Percentiles rank a stretch among this genome's conserved stretches.
Evolutionary conservation across 2,329 filamentous ascomycete species (phyloP).

Genomic region (Cordyceps tenuipes): DNA sequence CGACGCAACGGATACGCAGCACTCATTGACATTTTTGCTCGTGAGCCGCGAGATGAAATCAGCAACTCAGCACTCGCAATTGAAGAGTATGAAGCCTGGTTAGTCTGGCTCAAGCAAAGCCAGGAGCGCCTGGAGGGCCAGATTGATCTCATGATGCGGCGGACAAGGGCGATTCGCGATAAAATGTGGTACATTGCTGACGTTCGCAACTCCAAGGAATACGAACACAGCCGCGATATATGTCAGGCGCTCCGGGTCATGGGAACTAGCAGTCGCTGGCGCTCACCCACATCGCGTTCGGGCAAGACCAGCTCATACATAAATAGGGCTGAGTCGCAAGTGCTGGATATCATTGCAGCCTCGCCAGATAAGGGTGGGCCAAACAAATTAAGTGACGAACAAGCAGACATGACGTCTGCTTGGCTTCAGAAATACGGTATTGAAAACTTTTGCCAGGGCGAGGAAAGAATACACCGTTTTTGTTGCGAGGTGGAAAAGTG

Average conservation of each 20-base stretch:
- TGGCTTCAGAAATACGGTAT: conserved; percentile 79
- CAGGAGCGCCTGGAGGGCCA: conserved; percentile 68
- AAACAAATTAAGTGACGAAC: conserved; percentile 93
- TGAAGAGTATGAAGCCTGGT: conserved; percentile 72
- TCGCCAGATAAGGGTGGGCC: conserved; percentile 77
- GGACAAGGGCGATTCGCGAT: conserved; percentile 68
- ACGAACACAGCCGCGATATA: conserved; percentile 79
- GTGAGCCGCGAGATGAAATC: conserved; percentile 61
- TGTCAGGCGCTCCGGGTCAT: conserved; percentile 85
- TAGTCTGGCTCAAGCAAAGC: conserved; percentile 75
- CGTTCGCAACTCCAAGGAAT: conserved; percentile 80
- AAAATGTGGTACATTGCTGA: conserved; percentile 99
- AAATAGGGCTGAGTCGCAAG: conserved; percentile 72
- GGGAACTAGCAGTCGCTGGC: conserved; percentile 57
- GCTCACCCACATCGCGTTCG: conserved; percentile 37
- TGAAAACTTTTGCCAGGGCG: conserved; percentile 89
- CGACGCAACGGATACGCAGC: conserved; percentile 62
- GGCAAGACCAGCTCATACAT: conserved; percentile 54
- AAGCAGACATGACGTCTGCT: conserved; percentile 72
- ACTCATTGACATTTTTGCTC: conserved; percentile 64
- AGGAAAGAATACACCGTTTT: conserved; percentile 91
- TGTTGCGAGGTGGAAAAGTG: conserved; percentile 84
- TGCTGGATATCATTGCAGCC: conserved; percentile 80
- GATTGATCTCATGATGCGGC: conserved; percentile 66
- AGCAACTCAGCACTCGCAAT: conserved; percentile 62